A percentile compares a stretch with the other conserved stretches of the same genome.
phyloP scores from a whole-genome alignment of 805 yeast species.

The Ogataea trehaloabstinens region DNA sequence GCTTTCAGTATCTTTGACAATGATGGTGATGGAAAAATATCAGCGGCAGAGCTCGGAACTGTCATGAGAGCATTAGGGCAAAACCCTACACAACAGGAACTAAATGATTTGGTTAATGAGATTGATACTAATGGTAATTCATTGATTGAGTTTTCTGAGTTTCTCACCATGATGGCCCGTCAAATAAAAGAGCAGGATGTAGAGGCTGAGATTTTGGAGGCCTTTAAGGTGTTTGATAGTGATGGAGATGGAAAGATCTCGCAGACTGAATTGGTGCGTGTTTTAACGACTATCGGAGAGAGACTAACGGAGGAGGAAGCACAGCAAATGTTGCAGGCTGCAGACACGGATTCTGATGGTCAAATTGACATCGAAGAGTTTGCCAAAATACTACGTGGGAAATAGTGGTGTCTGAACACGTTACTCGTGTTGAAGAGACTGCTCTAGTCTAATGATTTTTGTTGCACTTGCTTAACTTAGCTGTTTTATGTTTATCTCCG shows the following conservation, averaged over 20 bases:
- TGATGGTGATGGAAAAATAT: slow-evolving; percentile 95
- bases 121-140: slow-evolving; percentile 96
- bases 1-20: slow-evolving; percentile 97
- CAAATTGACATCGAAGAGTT: slow-evolving; percentile 96
- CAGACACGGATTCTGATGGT: slow-evolving; percentile 93
- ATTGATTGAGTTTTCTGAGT: slow-evolving; percentile 76
- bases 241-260: slow-evolving; percentile 97
- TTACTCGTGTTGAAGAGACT: too few species aligned
- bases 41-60: slow-evolving; percentile 92
- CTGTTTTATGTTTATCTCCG: too few species aligned
- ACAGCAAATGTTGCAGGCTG: slow-evolving; percentile 95
- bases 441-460: too few species aligned
- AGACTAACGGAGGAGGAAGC: slow-evolving; percentile 95
- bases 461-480: slow-evolving; percentile 2
- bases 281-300: slow-evolving; percentile 96
- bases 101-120: slow-evolving; percentile 95
- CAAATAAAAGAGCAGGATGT: slow-evolving; percentile 96
- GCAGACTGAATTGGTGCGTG: slow-evolving; percentile 95
- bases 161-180: slow-evolving; percentile 82
- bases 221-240: slow-evolving; percentile 95
- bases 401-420: slow-evolving; percentile 35
- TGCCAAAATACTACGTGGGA: slow-evolving; percentile 80
- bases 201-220: slow-evolving; percentile 96
- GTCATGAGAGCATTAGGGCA: slow-evolving; percentile 99
- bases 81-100: slow-evolving; percentile 94